Evolutionary conservation across 208 protist species (phyloP).

Genomic region (Crithidia thermophila): DNA sequence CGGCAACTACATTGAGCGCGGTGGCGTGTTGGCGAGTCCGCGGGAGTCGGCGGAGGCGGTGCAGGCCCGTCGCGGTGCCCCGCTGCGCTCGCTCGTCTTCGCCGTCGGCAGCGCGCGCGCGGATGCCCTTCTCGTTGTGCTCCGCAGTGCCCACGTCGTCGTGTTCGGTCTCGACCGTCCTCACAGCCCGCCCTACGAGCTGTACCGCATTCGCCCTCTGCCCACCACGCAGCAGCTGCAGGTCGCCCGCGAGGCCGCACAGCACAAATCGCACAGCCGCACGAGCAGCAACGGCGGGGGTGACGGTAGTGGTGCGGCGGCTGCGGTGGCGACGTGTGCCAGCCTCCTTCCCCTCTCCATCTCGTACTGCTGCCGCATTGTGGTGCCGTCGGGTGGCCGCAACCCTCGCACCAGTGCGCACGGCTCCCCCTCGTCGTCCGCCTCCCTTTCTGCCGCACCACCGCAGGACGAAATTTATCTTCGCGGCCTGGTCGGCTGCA

Average conservation of each 20-base stretch:
- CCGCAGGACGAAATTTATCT: constrained; percentile 39
- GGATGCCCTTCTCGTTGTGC: constrained; percentile 52
- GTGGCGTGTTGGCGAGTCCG: neutral
- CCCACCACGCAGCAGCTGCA: constrained; percentile 30
- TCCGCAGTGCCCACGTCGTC: constrained; percentile 49
- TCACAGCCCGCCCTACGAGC: constrained; percentile 39
- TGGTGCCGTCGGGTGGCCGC: neutral
- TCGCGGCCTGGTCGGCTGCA: constrained; percentile 70
- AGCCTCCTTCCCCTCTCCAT: constrained; percentile 66
- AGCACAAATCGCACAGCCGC: neutral
- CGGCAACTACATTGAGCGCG: neutral
- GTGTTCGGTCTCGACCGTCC: constrained; percentile 51
- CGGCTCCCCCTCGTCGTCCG: neutral
- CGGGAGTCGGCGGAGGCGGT: constrained; percentile 1
- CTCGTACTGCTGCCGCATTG: constrained; percentile 46
- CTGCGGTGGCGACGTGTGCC: constrained; percentile 45
- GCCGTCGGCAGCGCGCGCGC: constrained; percentile 45
- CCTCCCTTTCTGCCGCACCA: neutral
- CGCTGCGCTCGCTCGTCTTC: constrained; percentile 39
- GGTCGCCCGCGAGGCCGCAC: constrained; percentile 5
- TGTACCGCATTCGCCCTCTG: constrained; percentile 44
- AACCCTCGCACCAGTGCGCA: too few relatives aligned
- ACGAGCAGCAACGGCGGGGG: neutral
- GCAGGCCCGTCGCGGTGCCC: neutral
- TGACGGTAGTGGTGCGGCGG: neutral